These are phyloP conservation scores for Sindora glabra DNA, from an alignment of 306 rosid genomes.

Conservation along the genomic window DNA sequence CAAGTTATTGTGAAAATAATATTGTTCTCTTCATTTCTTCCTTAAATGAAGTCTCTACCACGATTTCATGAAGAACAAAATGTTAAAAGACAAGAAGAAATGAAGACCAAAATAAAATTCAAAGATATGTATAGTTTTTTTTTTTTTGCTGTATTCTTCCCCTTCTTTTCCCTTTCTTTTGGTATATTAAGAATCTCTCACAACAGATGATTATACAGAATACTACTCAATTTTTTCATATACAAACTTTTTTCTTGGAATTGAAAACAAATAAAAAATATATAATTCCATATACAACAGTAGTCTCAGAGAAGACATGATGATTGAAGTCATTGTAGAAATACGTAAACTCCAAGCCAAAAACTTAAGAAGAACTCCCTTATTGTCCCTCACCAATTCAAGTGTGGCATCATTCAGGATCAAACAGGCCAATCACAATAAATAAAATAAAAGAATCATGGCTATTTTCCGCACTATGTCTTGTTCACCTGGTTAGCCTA, in stretches of 20 bases:
- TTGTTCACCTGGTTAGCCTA: conserved; percentile 89
- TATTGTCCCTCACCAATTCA: conserved; percentile 17
- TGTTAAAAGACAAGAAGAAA: neutral
- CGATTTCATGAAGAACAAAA: neutral
- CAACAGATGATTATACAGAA: conserved; percentile 5
- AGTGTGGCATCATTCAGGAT: conserved; percentile 3
- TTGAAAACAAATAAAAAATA: conserved; percentile 15
- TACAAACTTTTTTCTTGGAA: conserved; percentile 19
- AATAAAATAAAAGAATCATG: conserved; percentile 4
- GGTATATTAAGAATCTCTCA: conserved; percentile 6
- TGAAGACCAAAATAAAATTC: neutral
- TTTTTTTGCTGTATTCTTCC: neutral
- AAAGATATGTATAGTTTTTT: neutral
- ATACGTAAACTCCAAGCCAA: conserved; percentile 7
- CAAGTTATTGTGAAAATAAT: too few relatives aligned
- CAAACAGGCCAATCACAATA: conserved; percentile 13
- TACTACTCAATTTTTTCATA: neutral
- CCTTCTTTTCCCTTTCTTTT: neutral
- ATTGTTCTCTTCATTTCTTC: neutral
- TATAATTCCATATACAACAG: conserved; percentile 33
- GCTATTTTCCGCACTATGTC: conserved; percentile 28
- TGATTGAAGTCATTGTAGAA: conserved; percentile 14
- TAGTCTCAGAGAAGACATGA: conserved; percentile 12
- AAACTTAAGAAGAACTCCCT: conserved; percentile 8
- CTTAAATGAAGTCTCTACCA: neutral